Conservation (phyloP, 129 eudicot species). For the Flaveria bidentis region DNA sequence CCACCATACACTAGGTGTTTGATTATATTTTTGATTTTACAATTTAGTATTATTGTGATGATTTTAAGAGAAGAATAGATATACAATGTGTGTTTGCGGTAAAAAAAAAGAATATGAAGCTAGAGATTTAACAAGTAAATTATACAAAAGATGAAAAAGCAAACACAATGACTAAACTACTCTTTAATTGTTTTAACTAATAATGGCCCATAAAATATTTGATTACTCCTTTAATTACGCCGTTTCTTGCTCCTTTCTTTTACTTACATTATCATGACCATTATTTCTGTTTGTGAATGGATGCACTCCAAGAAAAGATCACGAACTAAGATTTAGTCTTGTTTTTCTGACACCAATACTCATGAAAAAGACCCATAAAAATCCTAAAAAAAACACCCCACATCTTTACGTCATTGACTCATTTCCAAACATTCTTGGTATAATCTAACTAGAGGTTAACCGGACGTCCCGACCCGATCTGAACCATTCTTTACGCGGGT, state of each 20-base stretch:
- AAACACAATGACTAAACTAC: neutral
- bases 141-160: slow-evolving; percentile 7
- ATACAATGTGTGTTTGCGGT: too few species aligned
- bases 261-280: slow-evolving; percentile 17
- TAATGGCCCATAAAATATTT: neutral
- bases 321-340: slow-evolving; percentile 20
- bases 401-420: slow-evolving; percentile 21
- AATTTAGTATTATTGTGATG: neutral
- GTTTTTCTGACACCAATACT: slow-evolving; percentile 22
- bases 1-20: neutral
- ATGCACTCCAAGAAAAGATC: slow-evolving; percentile 18
- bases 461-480: neutral
- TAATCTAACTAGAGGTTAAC: slow-evolving; percentile 10
- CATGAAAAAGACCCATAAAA: slow-evolving; percentile 28
- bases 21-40: neutral
- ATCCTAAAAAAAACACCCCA: slow-evolving; percentile 6
- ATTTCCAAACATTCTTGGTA: slow-evolving; percentile 16
- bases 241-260: slow-evolving; percentile 30
- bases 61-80: too few species aligned
- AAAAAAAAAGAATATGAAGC: neutral
- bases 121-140: neutral
- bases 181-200: neutral
- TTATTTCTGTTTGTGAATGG: neutral
- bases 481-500: neutral
- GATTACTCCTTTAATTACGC: slow-evolving; percentile 35